A percentile compares a stretch with the other conserved stretches of the same genome.
These are phyloP conservation scores for Atalantia buxifolia DNA, from an alignment of 345 rosid genomes.

Conservation along the genomic window DNA sequence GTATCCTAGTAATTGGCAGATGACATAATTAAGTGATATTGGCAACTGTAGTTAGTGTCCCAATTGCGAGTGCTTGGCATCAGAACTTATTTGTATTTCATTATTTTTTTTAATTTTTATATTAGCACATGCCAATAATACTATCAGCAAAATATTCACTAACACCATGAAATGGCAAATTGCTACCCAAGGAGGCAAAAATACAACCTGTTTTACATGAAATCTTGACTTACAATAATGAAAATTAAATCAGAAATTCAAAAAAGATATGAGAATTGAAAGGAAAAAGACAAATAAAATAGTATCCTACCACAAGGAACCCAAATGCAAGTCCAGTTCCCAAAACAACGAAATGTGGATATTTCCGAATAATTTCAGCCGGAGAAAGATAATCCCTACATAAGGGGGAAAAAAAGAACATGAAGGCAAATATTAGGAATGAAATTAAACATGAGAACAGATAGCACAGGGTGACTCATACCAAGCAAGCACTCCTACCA, in stretches of 20 bases:
- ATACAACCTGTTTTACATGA: not conserved
- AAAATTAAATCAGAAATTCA: not conserved
- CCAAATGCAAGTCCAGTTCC: constrained; percentile 99
- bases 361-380: constrained; percentile 65
- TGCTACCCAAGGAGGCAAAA: not conserved
- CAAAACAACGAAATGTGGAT: constrained; percentile 80
- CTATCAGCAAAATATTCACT: not conserved
- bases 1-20: not conserved
- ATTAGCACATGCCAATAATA: not conserved
- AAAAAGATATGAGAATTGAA: not conserved
- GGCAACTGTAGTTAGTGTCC: not conserved
- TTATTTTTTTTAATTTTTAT: not conserved
- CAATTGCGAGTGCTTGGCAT: not conserved
- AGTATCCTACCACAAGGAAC: constrained; percentile 82
- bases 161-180: not conserved
- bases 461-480: constrained; percentile 26
- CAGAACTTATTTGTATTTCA: not conserved
- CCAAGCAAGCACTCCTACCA: constrained; percentile 87
- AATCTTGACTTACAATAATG: not conserved
- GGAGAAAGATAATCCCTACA: constrained; percentile 83
- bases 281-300: not conserved
- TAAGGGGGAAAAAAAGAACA: constrained; percentile 10
- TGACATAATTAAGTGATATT: not conserved
- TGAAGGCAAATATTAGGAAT: constrained; percentile 8
- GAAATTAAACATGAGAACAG: constrained; percentile 3